Evolutionary conservation across 2,329 filamentous ascomycete species (phyloP).

Genomic region (Trichoderma sp.): DNA sequence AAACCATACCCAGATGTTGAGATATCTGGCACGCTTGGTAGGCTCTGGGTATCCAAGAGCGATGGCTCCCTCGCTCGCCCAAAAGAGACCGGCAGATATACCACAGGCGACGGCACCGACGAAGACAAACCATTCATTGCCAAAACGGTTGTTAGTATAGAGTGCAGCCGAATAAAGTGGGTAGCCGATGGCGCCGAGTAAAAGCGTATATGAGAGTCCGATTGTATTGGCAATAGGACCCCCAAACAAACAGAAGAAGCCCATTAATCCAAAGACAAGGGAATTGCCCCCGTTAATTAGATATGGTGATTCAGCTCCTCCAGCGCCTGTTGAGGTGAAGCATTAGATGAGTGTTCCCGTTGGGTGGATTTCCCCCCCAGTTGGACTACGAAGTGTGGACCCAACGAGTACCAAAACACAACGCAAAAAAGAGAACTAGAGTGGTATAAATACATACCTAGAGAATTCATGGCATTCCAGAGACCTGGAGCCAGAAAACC

Average conservation of each 20-base stretch:
- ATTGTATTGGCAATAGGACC: slow-evolving; percentile 49
- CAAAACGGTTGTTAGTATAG: slow-evolving; percentile 50
- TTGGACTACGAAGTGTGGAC: no score
- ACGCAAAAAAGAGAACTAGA: no score
- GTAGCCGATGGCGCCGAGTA: slow-evolving; percentile 47
- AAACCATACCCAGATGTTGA: slow-evolving; percentile 43
- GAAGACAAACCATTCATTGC: slow-evolving; percentile 51
- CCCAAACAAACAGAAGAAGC: slow-evolving; percentile 47
- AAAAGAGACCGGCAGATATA: slow-evolving; percentile 49
- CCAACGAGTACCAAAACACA: no score
- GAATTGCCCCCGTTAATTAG: slow-evolving; percentile 50
- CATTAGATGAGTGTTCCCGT: not conserved
- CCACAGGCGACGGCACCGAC: slow-evolving; percentile 49
- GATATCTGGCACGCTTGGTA: slow-evolving; percentile 42
- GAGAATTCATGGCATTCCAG: slow-evolving; percentile 54
- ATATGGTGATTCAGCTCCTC: slow-evolving; percentile 38
- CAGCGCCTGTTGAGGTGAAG: slow-evolving; percentile 44
- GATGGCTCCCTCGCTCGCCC: slow-evolving; percentile 50
- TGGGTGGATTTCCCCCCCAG: no score
- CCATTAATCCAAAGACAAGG: slow-evolving; percentile 46
- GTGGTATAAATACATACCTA: not conserved
- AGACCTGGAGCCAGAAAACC: slow-evolving; percentile 51
- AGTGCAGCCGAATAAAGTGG: slow-evolving; percentile 47
- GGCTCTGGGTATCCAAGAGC: slow-evolving; percentile 50
- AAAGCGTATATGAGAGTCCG: slow-evolving; percentile 45